These are phyloP conservation scores for Metschnikowia colocasiae DNA, from an alignment of 805 yeast genomes.

Conservation along the genomic window DNA sequence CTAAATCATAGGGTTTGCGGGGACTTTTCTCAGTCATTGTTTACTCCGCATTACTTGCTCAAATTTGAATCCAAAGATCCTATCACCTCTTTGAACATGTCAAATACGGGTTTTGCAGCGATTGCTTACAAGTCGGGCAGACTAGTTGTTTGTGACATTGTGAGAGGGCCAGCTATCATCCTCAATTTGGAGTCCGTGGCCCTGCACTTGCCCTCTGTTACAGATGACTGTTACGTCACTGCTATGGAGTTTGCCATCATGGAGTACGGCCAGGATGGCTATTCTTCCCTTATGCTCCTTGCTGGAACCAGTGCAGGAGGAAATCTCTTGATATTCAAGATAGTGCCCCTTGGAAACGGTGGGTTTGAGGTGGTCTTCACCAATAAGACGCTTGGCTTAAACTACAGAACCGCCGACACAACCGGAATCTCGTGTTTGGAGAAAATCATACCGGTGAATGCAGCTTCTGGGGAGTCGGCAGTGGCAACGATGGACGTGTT, in stretches of 20 bases:
- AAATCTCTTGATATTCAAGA: conserved; percentile 56
- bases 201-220: conserved; percentile 30
- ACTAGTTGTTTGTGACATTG: conserved; percentile 63
- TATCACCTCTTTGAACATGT: conserved; percentile 61
- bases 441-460: conserved; percentile 55
- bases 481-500: conserved; percentile 58
- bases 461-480: conserved; percentile 59
- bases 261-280: conserved; percentile 61
- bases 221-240: conserved; percentile 44
- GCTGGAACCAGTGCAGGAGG: conserved; percentile 80
- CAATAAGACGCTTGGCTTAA: conserved; percentile 38
- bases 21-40: conserved; percentile 26
- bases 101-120: conserved; percentile 80
- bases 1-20: conserved; percentile 54
- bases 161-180: conserved; percentile 73
- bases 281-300: conserved; percentile 65
- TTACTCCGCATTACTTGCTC: conserved; percentile 33
- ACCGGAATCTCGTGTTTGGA: conserved; percentile 52
- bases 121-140: conserved; percentile 76
- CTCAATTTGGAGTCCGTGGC: conserved; percentile 34
- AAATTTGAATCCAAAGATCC: conserved; percentile 22
- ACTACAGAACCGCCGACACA: conserved; percentile 34
- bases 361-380: conserved; percentile 60
- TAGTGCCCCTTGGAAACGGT: conserved; percentile 55
- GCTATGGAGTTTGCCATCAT: conserved; percentile 70